These are phyloP conservation scores for Aspergillus ochraceus DNA, from an alignment of 2,329 filamentous ascomycete species.

Conservation along the genomic window DNA sequence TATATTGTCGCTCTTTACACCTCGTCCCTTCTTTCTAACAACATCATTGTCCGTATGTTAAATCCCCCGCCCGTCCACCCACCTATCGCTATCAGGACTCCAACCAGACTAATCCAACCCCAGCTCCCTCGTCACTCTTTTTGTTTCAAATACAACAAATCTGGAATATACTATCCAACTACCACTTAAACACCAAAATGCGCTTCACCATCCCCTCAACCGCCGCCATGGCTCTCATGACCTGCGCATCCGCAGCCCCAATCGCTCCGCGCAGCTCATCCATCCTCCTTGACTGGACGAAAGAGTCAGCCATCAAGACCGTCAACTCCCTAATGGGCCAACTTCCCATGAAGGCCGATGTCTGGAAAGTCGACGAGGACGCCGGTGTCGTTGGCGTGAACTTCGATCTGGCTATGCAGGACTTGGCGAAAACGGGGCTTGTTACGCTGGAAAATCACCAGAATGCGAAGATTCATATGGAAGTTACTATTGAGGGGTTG, in stretches of 20 bases:
- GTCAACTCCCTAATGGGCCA: background rate
- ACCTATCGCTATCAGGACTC: background rate
- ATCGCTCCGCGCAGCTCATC: background rate
- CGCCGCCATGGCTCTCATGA: background rate
- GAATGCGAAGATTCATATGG: constrained; percentile 1
- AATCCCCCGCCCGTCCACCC: too few relatives aligned
- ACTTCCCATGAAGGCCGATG: background rate
- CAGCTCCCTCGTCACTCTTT: background rate
- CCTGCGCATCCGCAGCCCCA: background rate
- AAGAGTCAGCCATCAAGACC: background rate
- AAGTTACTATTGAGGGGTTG: background rate
- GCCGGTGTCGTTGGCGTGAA: background rate
- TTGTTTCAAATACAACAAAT: background rate
- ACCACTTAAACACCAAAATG: background rate
- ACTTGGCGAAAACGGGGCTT: background rate
- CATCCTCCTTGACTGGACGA: constrained; percentile 1
- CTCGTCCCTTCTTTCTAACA: background rate
- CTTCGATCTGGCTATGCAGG: background rate
- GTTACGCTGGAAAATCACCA: background rate
- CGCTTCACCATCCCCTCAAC: background rate
- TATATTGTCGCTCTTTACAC: background rate
- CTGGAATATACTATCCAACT: background rate
- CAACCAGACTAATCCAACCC: background rate
- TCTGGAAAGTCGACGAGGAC: background rate
- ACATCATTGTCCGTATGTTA: background rate